Evolutionary conservation across 371 early-diverging fungal species (phyloP).

Genomic region (Mucor mucedo): DNA sequence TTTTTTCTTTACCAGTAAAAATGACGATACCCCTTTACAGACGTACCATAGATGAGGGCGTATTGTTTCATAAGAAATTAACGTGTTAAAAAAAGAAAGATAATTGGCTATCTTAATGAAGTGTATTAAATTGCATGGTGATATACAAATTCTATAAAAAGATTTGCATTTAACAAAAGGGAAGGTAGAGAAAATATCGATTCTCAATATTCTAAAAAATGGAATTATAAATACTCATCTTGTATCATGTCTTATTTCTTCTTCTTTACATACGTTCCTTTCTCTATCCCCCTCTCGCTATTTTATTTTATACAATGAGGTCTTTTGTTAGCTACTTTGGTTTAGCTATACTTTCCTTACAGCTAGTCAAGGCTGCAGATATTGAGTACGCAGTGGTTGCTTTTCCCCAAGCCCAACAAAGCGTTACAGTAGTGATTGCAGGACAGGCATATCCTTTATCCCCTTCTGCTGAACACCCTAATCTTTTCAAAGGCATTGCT

Average conservation of each 20-base stretch:
- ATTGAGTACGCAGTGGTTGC: slow-evolving; percentile 45
- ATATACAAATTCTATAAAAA: too few species aligned
- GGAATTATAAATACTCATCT: background rate
- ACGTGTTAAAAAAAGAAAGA: too few species aligned
- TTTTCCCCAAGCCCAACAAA: slow-evolving; percentile 39
- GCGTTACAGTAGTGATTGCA: slow-evolving; percentile 36
- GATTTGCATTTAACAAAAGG: too few species aligned
- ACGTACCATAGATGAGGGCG: background rate
- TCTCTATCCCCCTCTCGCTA: background rate
- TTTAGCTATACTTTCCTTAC: slow-evolving; percentile 19
- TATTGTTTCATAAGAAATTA: too few species aligned
- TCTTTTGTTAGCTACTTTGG: slow-evolving; percentile 12
- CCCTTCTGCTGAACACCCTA: slow-evolving; percentile 19
- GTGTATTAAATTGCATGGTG: too few species aligned
- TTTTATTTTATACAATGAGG: slow-evolving; percentile 9
- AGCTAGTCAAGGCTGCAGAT: slow-evolving; percentile 29
- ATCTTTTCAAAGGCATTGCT: slow-evolving; percentile 39
- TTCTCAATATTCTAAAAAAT: background rate
- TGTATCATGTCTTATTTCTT: background rate
- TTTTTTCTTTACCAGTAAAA: background rate
- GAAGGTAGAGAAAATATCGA: too few species aligned
- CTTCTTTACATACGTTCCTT: slow-evolving; percentile 9
- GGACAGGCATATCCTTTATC: slow-evolving; percentile 32
- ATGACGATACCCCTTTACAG: background rate
- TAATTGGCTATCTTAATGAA: too few species aligned